Percentiles rank a stretch among this genome's conserved stretches.
phyloP scores from a whole-genome alignment of 2,329 filamentous ascomycete species.

The Xylaria sp. region DNA sequence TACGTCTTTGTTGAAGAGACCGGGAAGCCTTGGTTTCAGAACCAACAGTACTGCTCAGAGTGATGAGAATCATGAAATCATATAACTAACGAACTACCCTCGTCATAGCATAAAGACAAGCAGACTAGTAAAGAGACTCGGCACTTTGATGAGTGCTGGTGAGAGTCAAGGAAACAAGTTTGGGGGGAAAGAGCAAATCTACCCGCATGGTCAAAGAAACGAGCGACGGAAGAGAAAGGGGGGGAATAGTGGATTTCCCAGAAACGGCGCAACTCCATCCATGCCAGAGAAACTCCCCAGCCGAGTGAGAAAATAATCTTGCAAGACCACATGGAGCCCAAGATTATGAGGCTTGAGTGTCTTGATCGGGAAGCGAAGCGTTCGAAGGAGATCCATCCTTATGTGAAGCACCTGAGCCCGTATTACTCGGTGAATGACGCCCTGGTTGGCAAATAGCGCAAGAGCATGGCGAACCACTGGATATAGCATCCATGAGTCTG shows the following conservation, averaged over 20 bases:
- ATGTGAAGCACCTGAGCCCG: too few species aligned
- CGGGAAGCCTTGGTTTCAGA: background rate
- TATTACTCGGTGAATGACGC: background rate
- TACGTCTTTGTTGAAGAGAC: background rate
- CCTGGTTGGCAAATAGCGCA: background rate
- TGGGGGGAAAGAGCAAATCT: too few species aligned
- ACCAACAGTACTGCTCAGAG: background rate
- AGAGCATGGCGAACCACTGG: background rate
- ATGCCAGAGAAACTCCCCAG: too few species aligned
- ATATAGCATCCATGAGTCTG: constrained; percentile 85
- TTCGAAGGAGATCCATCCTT: too few species aligned
- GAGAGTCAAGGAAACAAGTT: background rate
- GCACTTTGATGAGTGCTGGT: background rate
- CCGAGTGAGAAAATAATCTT: too few species aligned
- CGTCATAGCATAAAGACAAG: background rate
- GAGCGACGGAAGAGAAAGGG: too few species aligned
- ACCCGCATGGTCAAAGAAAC: too few species aligned
- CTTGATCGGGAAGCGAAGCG: too few species aligned
- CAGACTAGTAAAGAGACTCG: background rate
- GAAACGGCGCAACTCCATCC: too few species aligned
- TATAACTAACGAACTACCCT: background rate
- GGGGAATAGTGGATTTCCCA: too few species aligned
- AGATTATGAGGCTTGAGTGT: too few species aligned
- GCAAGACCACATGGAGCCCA: too few species aligned
- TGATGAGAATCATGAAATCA: background rate